Evolutionary conservation across 2,329 filamentous ascomycete species (phyloP).

Genomic region (Hypoxylon sp.): DNA sequence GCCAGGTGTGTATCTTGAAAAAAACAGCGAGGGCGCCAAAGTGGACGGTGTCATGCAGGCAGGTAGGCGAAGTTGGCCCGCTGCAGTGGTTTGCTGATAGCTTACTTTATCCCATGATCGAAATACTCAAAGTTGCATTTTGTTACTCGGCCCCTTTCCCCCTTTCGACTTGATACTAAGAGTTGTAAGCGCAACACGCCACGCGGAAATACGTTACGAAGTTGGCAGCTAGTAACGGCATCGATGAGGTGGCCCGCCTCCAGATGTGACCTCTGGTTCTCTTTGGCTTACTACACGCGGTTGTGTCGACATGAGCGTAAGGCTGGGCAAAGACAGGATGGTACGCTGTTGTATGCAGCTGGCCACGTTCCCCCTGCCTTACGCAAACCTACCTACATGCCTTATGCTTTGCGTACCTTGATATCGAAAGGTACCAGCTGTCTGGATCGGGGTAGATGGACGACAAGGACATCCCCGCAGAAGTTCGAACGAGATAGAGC

Average conservation of each 20-base stretch:
- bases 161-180: neutral
- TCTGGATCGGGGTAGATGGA: constrained; percentile 23
- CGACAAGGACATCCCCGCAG: constrained; percentile 30
- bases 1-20: constrained; percentile 14
- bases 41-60: constrained; percentile 7
- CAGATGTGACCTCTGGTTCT: constrained; percentile 21
- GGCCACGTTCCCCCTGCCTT: constrained; percentile 21
- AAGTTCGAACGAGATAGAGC: constrained; percentile 3
- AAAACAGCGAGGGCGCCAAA: constrained; percentile 11
- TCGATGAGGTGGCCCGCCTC: neutral
- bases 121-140: constrained; percentile 14
- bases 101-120: constrained; percentile 13
- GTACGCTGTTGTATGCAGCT: constrained; percentile 14
- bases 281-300: constrained; percentile 31
- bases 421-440: constrained; percentile 4
- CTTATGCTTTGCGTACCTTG: neutral
- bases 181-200: constrained; percentile 5
- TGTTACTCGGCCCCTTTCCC: constrained; percentile 10
- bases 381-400: neutral
- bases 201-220: constrained; percentile 26
- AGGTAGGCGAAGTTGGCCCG: neutral
- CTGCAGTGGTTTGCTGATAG: constrained; percentile 7
- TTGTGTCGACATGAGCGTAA: neutral
- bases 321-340: constrained; percentile 8
- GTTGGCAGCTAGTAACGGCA: constrained; percentile 28